Base-by-base conservation (phyloP, 1,284 basidiomycete species). In the Papiliotrema nemorosa region DNA sequence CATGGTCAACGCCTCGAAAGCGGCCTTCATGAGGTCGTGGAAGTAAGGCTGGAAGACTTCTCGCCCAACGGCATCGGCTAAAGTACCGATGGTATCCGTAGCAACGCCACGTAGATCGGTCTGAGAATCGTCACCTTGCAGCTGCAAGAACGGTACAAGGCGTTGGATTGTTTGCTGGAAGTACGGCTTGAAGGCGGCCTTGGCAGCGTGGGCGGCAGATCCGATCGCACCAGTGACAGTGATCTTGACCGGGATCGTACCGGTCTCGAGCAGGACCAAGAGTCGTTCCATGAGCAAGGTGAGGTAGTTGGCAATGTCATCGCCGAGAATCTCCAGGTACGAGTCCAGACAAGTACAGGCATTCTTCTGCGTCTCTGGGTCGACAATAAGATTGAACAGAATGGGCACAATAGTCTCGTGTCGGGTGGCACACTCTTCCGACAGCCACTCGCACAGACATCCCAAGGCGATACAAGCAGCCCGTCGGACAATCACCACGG, bases 141-240 rank as follows among this genome's bases (percentile, higher is more conserved):
- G 80, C 44, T 89, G 81, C 77, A 98, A 89, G 76, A 80, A 80
- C 63, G 89, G 88, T 59, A 88, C 84, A 62, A 99, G 83, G 54
- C 85, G 86, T 60, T 84, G 80, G 86, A 98, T 94, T 50, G 90
- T 92, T 40, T 88, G 85, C 63, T 87, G 82, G 79, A 99, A 98
- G 81, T 97, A 98, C 3, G 92, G 93, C 47, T 87, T 76, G 80
- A 99, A 98, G 60, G 85, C 84, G 42, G 82, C 84, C 75, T 91
- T 91, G 49, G 94, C 90, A n/a, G 96, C 94, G 74, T 98, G 94
- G 2, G 96, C 94, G 24, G 96, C 94, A 62, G 89, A 93, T 39
- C 96, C 96, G 66, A 99, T 97, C 25, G 96, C 96, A 24, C 96
- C 96, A 43, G 91, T 94, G 65, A 98, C 90, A 58, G 97, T 93